Base-by-base conservation (phyloP, 306 rosid species). In the Pterocarpus santalinus region DNA sequence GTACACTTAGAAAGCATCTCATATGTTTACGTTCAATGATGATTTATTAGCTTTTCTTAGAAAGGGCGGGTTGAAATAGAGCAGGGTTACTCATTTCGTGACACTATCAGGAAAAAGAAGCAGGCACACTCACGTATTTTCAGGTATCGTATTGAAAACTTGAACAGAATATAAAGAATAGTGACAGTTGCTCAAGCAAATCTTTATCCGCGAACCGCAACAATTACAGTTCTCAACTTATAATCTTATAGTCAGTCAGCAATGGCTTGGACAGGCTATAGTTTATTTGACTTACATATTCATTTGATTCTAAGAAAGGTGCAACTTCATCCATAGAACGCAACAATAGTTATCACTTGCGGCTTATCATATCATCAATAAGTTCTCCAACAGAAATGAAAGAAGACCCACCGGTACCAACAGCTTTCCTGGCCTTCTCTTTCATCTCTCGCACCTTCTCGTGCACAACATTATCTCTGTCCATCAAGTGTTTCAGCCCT, bases 381-480 rank as follows among this genome's bases (percentile, higher is more conserved):
- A 88, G 81, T 69, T 65, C 12, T 13, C 73, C 47, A 36, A 84
- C 30, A 16, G 84, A 76, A 38, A 28, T 35, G 58, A 65, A 83
- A 2, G 91, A 87, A 55, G 92, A 87, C 4, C 93, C 92, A 46
- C 86, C 86, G 2, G 38, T 56, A 13, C 30, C n/a, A 4, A 82
- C 80, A 80, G 82, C 86, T 41, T 81, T 84, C 67, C 86, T 84
- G 15, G 91, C 80, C 81, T 16, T 33, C 69, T 72, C 73, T 55
- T 79, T 85, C 49, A 82, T 82, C 86, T 82, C 84, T 61, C 84
- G 63, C 46, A 87, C 91, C 65, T 84, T 92, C 82, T 84, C 85
- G 62, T 81, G 72, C 61, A 82, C 77, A 69, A 61, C 55, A 16
- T 53, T 58, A 10, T 72, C 83, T 38, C 7, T 70, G 2, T 90